phyloP scores from a whole-genome alignment of 2,329 filamentous ascomycete genomes.

The Microascus cirrosus region DNA sequence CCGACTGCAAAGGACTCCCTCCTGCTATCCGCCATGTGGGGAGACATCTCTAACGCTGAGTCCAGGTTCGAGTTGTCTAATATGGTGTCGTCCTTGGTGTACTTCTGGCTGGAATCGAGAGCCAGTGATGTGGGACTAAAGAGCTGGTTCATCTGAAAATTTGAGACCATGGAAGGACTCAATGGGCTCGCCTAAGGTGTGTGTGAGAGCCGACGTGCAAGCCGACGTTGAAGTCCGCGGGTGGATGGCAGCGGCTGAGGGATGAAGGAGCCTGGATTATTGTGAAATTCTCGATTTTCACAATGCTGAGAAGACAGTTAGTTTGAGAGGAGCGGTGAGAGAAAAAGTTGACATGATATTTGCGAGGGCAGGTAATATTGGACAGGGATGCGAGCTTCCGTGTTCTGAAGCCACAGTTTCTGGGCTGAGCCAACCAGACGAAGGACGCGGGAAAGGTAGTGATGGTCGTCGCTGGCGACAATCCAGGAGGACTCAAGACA shows the following conservation, averaged over 20 bases:
- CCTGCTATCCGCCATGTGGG: conserved; percentile 49
- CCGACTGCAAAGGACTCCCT: conserved; percentile 52
- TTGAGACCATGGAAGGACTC: conserved; percentile 28
- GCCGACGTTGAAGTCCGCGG: not conserved
- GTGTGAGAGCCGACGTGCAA: not conserved
- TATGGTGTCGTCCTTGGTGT: conserved; percentile 17
- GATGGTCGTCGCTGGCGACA: not conserved
- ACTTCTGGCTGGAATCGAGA: conserved; percentile 44
- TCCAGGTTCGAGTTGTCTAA: conserved; percentile 48
- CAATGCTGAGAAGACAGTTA: not conserved
- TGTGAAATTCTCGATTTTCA: not conserved
- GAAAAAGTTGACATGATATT: not conserved
- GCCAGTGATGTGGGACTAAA: conserved; percentile 38
- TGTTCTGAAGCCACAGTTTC: not conserved
- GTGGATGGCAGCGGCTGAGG: not conserved
- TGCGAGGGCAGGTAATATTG: not conserved
- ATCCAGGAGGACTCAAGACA: not conserved
- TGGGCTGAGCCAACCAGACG: not conserved
- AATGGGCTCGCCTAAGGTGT: not conserved
- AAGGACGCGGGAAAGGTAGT: not conserved
- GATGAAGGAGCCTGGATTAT: not conserved
- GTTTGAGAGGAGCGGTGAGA: not conserved
- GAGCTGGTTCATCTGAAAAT: conserved; percentile 38
- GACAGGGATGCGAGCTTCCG: not conserved
- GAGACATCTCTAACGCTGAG: conserved; percentile 52